These are phyloP conservation scores for Eucalyptus tenuipes DNA, from an alignment of 345 rosid species.

Conservation along the genomic window DNA sequence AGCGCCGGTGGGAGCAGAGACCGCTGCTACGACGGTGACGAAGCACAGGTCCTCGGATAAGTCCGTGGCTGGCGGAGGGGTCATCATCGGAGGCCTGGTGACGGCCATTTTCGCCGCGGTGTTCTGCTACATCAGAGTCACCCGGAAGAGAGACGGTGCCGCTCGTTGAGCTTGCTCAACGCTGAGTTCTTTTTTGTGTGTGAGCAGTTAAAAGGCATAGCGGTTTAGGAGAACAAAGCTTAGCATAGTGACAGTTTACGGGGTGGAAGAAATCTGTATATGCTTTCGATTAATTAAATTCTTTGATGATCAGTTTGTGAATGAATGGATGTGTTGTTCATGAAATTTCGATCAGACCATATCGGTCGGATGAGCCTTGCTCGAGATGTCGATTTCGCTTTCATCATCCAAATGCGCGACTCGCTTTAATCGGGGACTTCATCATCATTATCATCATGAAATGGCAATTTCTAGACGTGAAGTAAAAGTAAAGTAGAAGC, in stretches of 20 bases:
- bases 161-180: background rate
- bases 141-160: constrained; percentile 18
- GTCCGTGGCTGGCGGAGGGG: constrained; percentile 53
- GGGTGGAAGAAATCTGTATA: background rate
- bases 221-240: background rate
- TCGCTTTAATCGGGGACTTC: background rate
- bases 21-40: constrained; percentile 8
- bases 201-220: background rate
- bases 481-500: background rate
- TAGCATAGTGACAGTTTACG: background rate
- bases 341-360: background rate
- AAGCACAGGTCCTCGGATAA: constrained; percentile 18
- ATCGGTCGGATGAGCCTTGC: background rate
- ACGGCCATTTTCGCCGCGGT: constrained; percentile 53
- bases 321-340: background rate
- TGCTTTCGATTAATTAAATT: background rate
- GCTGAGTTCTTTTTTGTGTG: background rate
- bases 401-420: background rate
- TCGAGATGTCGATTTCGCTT: background rate
- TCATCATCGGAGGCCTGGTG: constrained; percentile 52
- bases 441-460: background rate
- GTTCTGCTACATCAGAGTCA: constrained; percentile 52
- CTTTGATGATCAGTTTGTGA: background rate
- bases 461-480: background rate
- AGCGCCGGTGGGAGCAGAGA: constrained; percentile 23